Evolutionary conservation across 148 eudicot species (phyloP).

Genomic region (Gaultheria prostrata): DNA sequence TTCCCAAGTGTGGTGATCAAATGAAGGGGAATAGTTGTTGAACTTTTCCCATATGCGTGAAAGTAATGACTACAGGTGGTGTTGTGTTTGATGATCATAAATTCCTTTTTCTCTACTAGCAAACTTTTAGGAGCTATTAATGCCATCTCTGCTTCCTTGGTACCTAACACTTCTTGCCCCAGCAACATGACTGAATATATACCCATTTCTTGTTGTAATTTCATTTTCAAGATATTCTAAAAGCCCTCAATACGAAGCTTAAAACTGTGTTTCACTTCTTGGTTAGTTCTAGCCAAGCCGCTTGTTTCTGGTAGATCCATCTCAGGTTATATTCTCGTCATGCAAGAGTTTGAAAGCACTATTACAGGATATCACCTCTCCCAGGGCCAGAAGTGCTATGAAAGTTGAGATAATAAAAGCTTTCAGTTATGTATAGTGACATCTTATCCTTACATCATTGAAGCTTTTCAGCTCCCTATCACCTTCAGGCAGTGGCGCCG

Average conservation of each 20-base stretch:
- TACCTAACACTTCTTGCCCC: not conserved
- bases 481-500: not conserved
- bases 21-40: not conserved
- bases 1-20: not conserved
- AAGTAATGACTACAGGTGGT: not conserved
- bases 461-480: not conserved
- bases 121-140: not conserved
- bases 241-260: too few relatives aligned
- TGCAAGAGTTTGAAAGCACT: not conserved
- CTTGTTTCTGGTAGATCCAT: not conserved
- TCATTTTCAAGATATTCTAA: too few relatives aligned
- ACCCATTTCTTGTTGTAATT: too few relatives aligned
- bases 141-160: not conserved
- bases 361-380: not conserved
- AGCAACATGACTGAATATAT: too few relatives aligned
- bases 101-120: not conserved
- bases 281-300: not conserved
- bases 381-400: not conserved
- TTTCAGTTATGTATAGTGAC: not conserved
- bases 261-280: not conserved
- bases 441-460: not conserved
- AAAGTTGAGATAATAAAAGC: not conserved
- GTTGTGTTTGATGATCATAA: not conserved
- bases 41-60: not conserved
- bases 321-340: not conserved